A percentile compares a stretch with the other conserved stretches of the same genome.
Evolutionary conservation across 192 early-diverging fungal genomes (phyloP).

Genomic region (Umbelopsis sp.): DNA sequence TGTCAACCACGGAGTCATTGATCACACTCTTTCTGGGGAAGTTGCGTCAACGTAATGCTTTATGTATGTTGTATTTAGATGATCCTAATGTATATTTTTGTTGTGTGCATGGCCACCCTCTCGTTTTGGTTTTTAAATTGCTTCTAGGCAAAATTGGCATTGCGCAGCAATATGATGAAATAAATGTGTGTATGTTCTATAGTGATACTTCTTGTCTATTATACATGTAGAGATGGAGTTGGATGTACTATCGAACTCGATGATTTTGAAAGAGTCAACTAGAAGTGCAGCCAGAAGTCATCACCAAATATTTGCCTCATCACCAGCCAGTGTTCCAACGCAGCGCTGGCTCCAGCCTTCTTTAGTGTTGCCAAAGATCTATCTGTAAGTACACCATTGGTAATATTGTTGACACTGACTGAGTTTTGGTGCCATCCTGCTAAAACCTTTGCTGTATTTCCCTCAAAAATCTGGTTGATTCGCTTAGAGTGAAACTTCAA

Average conservation of each 20-base stretch:
- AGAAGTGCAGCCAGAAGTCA: slow-evolving; percentile 78
- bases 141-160: neutral
- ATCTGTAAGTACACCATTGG: slow-evolving; percentile 62
- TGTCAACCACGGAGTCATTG: slow-evolving; percentile 52
- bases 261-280: neutral
- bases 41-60: neutral
- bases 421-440: slow-evolving; percentile 49
- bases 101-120: neutral
- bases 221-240: neutral
- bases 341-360: slow-evolving; percentile 39
- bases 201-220: too few relatives aligned
- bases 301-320: slow-evolving; percentile 70
- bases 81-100: neutral
- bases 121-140: neutral
- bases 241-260: neutral
- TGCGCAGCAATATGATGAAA: neutral
- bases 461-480: slow-evolving; percentile 40
- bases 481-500: slow-evolving; percentile 46
- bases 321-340: slow-evolving; percentile 72
- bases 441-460: slow-evolving; percentile 53
- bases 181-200: too few relatives aligned
- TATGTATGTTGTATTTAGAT: slow-evolving; percentile 9
- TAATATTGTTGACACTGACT: slow-evolving; percentile 38
- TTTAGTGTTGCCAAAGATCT: slow-evolving; percentile 68
- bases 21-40: slow-evolving; percentile 26